A percentile compares a stretch with the other conserved stretches of the same genome.
These are phyloP conservation scores for Colletotrichum sp. DNA, from an alignment of 2,329 filamentous ascomycete species.

Conservation along the genomic window DNA sequence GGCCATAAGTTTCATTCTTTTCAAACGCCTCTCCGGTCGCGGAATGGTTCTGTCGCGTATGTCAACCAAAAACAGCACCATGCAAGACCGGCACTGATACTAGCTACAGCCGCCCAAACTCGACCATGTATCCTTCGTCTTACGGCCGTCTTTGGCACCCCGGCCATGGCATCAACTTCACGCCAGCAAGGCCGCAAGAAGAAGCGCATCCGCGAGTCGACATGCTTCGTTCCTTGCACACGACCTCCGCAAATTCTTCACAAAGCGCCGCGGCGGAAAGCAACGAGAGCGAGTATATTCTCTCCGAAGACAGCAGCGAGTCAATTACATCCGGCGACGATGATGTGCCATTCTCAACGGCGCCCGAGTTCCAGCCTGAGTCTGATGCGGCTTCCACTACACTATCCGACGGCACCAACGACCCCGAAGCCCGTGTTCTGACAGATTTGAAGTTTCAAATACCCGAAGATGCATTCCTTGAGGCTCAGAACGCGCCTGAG, in stretches of 20 bases:
- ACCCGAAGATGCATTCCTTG: constrained; percentile 46
- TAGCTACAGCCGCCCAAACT: not conserved
- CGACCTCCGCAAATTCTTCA: not conserved
- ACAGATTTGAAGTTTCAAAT: constrained; percentile 52
- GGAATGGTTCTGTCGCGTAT: not conserved
- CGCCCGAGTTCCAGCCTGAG: not conserved
- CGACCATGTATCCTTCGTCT: constrained; percentile 30
- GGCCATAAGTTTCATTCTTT: not conserved
- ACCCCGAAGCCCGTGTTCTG: constrained; percentile 33
- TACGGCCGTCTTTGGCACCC: constrained; percentile 36
- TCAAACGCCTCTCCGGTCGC: not conserved
- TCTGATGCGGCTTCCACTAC: not conserved
- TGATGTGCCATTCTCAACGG: not conserved
- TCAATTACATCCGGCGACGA: not conserved
- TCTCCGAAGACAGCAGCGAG: not conserved
- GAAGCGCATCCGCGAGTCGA: constrained; percentile 3
- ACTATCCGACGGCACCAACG: not conserved
- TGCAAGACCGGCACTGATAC: not conserved
- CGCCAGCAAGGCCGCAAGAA: constrained; percentile 10
- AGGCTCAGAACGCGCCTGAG: constrained; percentile 50
- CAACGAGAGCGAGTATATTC: not conserved
- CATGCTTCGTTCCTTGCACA: not conserved
- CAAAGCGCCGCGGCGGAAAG: not conserved
- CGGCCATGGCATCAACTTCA: constrained; percentile 35
- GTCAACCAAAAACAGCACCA: not conserved